Conservation (phyloP, 75 land plant species). For the Isoetes taiwanensis region DNA sequence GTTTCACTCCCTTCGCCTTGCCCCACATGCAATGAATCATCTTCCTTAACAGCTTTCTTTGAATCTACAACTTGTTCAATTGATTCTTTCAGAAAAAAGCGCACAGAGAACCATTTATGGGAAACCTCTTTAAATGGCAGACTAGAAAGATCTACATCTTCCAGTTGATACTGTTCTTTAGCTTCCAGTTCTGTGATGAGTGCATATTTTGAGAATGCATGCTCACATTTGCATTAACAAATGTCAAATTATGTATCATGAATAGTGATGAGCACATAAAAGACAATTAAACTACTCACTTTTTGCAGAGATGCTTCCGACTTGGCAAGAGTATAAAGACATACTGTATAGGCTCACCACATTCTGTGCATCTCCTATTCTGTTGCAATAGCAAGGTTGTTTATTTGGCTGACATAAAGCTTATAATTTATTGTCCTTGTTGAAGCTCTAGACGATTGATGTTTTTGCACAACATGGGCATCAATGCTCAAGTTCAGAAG, state of each 20-base stretch:
- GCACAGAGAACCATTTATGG: slow-evolving; percentile 7
- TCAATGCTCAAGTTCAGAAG: too few species aligned
- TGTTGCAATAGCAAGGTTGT: too few species aligned
- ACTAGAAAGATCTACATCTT: slow-evolving; percentile 7
- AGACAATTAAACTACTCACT: neutral
- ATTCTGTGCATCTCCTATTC: slow-evolving; percentile 15
- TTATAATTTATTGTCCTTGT: too few species aligned
- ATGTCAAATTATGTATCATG: neutral
- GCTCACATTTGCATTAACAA: slow-evolving; percentile 12
- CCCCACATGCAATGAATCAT: too few species aligned
- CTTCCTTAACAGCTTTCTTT: neutral
- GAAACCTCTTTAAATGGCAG: slow-evolving; percentile 8
- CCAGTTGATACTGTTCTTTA: slow-evolving; percentile 10
- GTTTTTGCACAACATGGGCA: too few species aligned
- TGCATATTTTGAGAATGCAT: slow-evolving; percentile 9
- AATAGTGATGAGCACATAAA: neutral
- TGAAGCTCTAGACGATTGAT: too few species aligned
- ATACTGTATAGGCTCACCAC: slow-evolving; percentile 15
- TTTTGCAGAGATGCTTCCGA: slow-evolving; percentile 13
- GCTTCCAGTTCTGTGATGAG: slow-evolving; percentile 17
- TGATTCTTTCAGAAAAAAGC: slow-evolving; percentile 9
- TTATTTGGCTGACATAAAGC: too few species aligned
- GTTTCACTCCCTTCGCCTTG: too few species aligned
- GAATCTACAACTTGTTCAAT: slow-evolving; percentile 1
- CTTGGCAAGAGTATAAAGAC: slow-evolving; percentile 9